Conservation (phyloP, 352 stramenopile genomes). For the Pythium guiyangense region DNA sequence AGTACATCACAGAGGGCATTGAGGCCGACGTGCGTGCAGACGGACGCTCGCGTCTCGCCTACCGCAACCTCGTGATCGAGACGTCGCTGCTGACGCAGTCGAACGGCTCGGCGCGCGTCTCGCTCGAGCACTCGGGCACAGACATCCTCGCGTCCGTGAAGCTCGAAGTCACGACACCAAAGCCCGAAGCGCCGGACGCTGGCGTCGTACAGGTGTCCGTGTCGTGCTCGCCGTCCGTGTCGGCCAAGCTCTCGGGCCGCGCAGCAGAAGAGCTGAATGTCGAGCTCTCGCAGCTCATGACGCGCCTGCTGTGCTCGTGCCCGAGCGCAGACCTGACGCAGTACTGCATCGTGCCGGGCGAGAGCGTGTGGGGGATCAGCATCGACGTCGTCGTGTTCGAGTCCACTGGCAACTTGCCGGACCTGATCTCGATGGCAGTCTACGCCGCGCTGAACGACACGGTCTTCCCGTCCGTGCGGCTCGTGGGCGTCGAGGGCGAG, state of each 20-base stretch:
- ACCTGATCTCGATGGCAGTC: conserved; percentile 76
- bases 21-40: conserved; percentile 69
- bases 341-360: conserved; percentile 63
- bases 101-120: conserved; percentile 72
- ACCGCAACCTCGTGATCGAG: conserved; percentile 59
- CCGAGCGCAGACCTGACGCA: conserved; percentile 43
- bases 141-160: conserved; percentile 79
- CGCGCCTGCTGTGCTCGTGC: conserved; percentile 51
- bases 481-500: conserved; percentile 69
- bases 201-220: conserved; percentile 53
- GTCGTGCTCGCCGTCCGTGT: conserved; percentile 69
- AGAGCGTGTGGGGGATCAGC: conserved; percentile 70
- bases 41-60: conserved; percentile 53
- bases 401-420: conserved; percentile 64
- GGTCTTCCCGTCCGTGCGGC: conserved; percentile 61
- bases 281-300: conserved; percentile 78
- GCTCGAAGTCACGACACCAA: conserved; percentile 53
- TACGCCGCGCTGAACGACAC: conserved; percentile 81
- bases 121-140: conserved; percentile 54
- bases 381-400: conserved; percentile 82
- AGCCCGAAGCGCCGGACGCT: conserved; percentile 37
- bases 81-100: conserved; percentile 71
- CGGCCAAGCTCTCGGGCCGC: conserved; percentile 61
- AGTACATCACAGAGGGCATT: conserved; percentile 70
- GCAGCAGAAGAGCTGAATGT: conserved; percentile 74